Evolutionary conservation across 1,139 yeast genomes (phyloP), one percentile per base, ranked within the genome.

Genomic region (Magnusiomyces sp.): DNA sequence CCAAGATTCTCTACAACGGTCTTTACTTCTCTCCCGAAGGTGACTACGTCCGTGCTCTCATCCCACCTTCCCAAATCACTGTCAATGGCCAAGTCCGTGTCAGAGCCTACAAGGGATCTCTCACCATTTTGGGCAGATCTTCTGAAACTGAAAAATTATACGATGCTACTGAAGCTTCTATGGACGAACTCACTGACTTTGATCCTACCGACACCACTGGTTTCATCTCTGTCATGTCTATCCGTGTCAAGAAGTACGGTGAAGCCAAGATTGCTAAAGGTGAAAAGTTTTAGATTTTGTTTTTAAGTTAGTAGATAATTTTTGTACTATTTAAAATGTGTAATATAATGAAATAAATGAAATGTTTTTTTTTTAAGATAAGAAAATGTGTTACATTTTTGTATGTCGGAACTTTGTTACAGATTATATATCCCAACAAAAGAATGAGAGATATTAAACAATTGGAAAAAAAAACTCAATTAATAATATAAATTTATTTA

Each of bases 141-240:
- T 88, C 97, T 29, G 83, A 83, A 57, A 88, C 97, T 55, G 97
- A 90, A 74, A 90, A 89, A 74, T 80, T 92, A 62, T 92, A 92
- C 70, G 97, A 92, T 69, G 97, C 95, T 59, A 88, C 96, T 55
- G 97, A 90, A 71, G 89, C 97, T 23, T 90, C 97, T 17, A 92
- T 92, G 98, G 98, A 92, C 71, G 97, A 92, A 74, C 81, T 92
- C 65, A 90, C 97, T 53, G 98, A 97, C 53, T 92, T 92, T 77
- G 83, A 88, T 63, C 98, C 98, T 55, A 90, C 86, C 69, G 97
- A 92, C 70, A 88, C 98, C 56, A 76, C 95, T 56, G 98, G 98
- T 52, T 92, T 92, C 79, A 92, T 92, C 71, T 89, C 96, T 61
- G 95, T 92, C 60, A 96, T 92, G 77, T 86, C 97, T 57, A 92